These are phyloP conservation scores for Capronia epimyces DNA, from an alignment of 2,329 filamentous ascomycete genomes.

Conservation along the genomic window DNA sequence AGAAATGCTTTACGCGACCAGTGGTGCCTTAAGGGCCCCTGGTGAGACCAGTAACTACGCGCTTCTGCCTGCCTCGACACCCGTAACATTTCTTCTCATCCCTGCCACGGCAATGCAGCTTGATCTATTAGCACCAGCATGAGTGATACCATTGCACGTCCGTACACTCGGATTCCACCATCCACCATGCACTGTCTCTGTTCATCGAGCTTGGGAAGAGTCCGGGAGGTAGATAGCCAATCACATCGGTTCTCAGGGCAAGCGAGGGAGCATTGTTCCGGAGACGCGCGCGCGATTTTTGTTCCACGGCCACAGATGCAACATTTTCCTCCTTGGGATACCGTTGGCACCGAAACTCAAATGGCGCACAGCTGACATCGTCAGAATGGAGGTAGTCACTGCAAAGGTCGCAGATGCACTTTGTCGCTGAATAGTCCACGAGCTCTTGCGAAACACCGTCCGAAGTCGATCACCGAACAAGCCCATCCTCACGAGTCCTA, in stretches of 20 bases:
- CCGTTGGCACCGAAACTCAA: background rate
- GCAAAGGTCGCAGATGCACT: background rate
- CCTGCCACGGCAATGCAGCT: too few relatives aligned
- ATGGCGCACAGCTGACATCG: background rate
- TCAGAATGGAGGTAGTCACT: background rate
- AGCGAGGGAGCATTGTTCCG: slow-evolving; percentile 1
- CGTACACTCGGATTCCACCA: too few relatives aligned
- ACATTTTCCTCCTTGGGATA: background rate
- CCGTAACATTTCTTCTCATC: too few relatives aligned
- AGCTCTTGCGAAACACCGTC: background rate
- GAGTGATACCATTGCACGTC: too few relatives aligned
- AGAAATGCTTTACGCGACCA: too few relatives aligned
- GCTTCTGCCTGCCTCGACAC: too few relatives aligned
- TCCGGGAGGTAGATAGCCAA: background rate
- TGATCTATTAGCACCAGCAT: too few relatives aligned
- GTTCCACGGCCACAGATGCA: slow-evolving; percentile 2
- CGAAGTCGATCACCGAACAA: background rate
- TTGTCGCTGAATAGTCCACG: background rate
- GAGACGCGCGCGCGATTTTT: slow-evolving; percentile 2
- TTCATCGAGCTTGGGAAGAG: too few relatives aligned
- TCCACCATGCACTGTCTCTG: too few relatives aligned
- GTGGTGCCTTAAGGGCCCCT: too few relatives aligned
- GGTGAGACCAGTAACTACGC: too few relatives aligned
- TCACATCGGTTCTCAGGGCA: background rate
- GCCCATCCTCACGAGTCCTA: too few relatives aligned